Base-by-base conservation (phyloP, 1,139 yeast genomes). In the Cylindricascospora bacillispora region DNA sequence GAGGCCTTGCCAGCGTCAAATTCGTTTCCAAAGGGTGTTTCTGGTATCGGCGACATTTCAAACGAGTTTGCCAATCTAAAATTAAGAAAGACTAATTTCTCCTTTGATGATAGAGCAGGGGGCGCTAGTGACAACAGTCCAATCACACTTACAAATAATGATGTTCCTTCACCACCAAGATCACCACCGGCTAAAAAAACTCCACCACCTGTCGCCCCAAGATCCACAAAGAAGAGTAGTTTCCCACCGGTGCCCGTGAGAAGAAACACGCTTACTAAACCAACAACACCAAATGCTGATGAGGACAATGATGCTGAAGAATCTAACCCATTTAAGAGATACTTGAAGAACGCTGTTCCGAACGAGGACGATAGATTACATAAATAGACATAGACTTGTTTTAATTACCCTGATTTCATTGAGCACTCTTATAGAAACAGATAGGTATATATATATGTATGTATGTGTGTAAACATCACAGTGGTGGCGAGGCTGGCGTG, bases 271-370 rank as follows among this genome's bases (percentile, higher is more conserved):
- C 21, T 30, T 10, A 16, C 18, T n/a, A 25, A 12, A 14, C 6
- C 10, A 10, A 13, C n/a, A 15, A 15, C 10, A 13, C 16, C 14
- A 20, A 29, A 27, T 3, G 32, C 16, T 12, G 27, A 28, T 12
- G 26, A 20, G n/a, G 29, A 29, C 13, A 33, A 27, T 31, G 35
- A 32, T n/a, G n/a, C n/a, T n/a, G n/a, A n/a, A n/a, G n/a, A n/a
- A n/a, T 39, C 35, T n/a, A 45, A 58, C 32, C 63, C 63, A 18
- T 59, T 59, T 39, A 43, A 45, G 7, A 45, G 49, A 17, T 59
- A 59, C 29, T 35, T 55, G 34, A 56, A 47, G 32, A 49, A 50
- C 22, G 62, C 59, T 5, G 63, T 59, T 10, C 63, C 63, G 2
- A 35, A 43, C 15, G 52, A 52, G 25, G 44, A 47, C 15, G 55